A percentile compares a stretch with the other conserved stretches of the same genome.
Conservation (phyloP, 345 rosid genomes). For the Raphanus sativus region DNA sequence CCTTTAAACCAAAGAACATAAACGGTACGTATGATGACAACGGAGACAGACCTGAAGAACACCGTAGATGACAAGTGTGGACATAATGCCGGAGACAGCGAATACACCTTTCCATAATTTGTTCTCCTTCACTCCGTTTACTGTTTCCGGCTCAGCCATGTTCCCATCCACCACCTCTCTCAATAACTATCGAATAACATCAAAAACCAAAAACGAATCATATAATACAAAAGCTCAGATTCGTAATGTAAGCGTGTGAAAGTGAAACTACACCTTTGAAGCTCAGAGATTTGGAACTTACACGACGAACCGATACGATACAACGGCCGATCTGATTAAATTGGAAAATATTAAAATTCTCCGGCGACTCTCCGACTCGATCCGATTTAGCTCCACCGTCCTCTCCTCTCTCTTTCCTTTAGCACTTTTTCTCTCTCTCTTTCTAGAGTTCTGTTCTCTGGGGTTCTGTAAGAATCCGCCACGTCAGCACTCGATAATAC, state of each 20-base stretch:
- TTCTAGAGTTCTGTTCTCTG: background rate
- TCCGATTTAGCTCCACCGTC: constrained; percentile 30
- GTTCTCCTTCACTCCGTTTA: constrained; percentile 47
- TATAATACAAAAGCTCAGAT: constrained; percentile 11
- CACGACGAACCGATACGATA: background rate
- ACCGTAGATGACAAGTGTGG: constrained; percentile 90
- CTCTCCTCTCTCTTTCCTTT: background rate
- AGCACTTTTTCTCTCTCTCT: background rate
- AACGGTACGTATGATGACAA: background rate
- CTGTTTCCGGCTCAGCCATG: constrained; percentile 63
- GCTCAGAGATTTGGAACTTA: constrained; percentile 19
- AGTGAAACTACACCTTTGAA: background rate
- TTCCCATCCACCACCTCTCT: constrained; percentile 43
- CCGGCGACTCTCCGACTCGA: constrained; percentile 31
- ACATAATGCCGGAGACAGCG: constrained; percentile 85
- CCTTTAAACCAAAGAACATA: background rate
- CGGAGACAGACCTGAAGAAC: constrained; percentile 60
- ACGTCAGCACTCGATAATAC: constrained; percentile 17
- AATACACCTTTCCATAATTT: constrained; percentile 72
- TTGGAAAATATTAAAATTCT: background rate
- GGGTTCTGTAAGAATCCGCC: constrained; percentile 15
- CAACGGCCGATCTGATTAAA: constrained; percentile 15
- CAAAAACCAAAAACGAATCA: background rate
- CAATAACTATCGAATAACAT: background rate
- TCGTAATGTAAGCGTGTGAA: background rate